phyloP scores from a whole-genome alignment of 2,329 filamentous ascomycete genomes.

The Aspergillus latus region DNA sequence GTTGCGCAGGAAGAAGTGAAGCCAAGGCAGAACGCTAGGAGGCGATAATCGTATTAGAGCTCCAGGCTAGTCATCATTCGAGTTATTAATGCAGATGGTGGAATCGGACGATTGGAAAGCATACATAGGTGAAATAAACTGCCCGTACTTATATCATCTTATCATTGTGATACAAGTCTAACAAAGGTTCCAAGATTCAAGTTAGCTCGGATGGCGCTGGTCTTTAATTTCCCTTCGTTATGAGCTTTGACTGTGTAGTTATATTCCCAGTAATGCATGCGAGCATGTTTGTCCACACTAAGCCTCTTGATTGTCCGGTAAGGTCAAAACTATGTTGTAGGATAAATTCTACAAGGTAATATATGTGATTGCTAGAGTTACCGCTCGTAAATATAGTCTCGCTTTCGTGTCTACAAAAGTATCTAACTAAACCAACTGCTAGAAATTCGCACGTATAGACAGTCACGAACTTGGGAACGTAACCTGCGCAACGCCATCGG shows the following conservation, averaged over 20 bases:
- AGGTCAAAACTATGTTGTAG: too few species aligned
- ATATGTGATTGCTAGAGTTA: not conserved
- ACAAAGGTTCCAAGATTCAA: not conserved
- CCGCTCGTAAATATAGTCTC: not conserved
- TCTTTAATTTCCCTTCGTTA: constrained; percentile 5
- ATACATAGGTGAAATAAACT: not conserved
- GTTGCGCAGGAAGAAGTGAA: constrained; percentile 66
- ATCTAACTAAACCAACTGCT: not conserved
- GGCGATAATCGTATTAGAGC: constrained; percentile 33
- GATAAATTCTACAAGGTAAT: too few species aligned
- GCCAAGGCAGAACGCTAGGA: constrained; percentile 49
- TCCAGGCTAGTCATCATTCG: not conserved
- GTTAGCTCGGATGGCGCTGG: not conserved
- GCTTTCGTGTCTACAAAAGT: not conserved
- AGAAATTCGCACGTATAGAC: not conserved
- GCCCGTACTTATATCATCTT: not conserved
- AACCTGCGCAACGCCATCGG: constrained; percentile 45
- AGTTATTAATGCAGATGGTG: not conserved
- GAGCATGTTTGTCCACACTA: constrained; percentile 19
- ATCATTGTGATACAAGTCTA: constrained; percentile 6
- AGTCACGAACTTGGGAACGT: constrained; percentile 42
- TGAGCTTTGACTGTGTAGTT: constrained; percentile 12
- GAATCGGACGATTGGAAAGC: not conserved
- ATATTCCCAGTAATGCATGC: constrained; percentile 23
- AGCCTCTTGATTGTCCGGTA: not conserved